Evolutionary conservation across 352 stramenopile species (phyloP), one percentile per base, ranked within the genome.

Genomic region (Plasmopara viticola): DNA sequence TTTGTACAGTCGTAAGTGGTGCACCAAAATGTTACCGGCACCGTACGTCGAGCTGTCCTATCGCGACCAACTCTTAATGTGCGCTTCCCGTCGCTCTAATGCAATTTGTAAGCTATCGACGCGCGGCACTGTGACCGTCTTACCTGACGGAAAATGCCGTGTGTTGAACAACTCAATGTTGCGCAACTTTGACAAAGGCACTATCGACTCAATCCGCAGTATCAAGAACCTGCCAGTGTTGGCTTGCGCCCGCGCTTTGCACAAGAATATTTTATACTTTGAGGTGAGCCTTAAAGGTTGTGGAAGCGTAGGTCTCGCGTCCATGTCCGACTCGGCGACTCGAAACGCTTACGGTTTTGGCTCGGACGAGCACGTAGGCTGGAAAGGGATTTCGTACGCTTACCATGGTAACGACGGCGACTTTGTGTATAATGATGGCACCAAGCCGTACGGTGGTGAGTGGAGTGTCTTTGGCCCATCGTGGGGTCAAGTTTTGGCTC

Each of bases 371-470:
- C 81, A 92, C 64, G 64, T 94, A 18, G 84, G 84, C 58, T 92
- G 79, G 81, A 88, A 82, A 60, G 70, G 73, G 48, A 54, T 91
- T 29, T 86, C 81, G 9, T 91, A 85, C 53, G 84, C 78, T 44
- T 94, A 92, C 72, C 84, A 94, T 56, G 76, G 78, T 55, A 90
- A 90, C 53, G 81, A 92, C 58, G 84, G 84, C 42, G 79, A 89
- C 62, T 89, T 94, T 56, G 81, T 91, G 18, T 88, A 74, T 44
- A 90, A 94, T 54, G 70, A 87, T 57, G 84, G 84, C 18, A 55
- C 71, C 6, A 76, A 72, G 35, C 51, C 62, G 37, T 89, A 88
- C 60, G 81, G 79, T 45, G 84, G 81, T 6, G 72, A 83, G 51
- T 90, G 80, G 78, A 63, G 58, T 28, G 73, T 78, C 15, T 85